phyloP scores from a whole-genome alignment of 2,329 filamentous ascomycete species.

The Phyllosticta citrichinensis region DNA sequence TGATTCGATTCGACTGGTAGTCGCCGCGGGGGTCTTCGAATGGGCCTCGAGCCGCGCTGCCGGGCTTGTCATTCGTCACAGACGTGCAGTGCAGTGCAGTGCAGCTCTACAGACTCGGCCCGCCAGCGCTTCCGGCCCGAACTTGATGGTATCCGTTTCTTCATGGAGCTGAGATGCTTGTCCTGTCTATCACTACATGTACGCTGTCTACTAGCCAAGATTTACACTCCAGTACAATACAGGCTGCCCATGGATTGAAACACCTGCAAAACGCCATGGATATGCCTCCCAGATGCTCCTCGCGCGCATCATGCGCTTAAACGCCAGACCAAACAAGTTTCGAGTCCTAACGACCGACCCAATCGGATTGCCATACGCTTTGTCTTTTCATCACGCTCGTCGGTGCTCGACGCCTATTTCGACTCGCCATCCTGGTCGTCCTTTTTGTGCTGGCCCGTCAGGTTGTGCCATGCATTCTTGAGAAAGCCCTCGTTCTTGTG shows the following conservation, averaged over 20 bases:
- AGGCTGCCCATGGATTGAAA: not conserved
- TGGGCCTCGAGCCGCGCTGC: not conserved
- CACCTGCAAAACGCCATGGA: conserved; percentile 6
- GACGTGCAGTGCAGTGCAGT: not conserved
- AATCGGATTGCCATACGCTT: conserved; percentile 20
- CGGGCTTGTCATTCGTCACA: conserved; percentile 6
- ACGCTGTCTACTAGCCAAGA: not conserved
- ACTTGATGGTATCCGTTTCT: not conserved
- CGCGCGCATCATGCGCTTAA: conserved; percentile 9
- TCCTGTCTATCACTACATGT: conserved; percentile 1
- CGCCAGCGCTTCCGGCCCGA: conserved; percentile 3
- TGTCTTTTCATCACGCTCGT: conserved; percentile 17
- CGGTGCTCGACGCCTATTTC: conserved; percentile 24
- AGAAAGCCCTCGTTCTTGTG: conserved; percentile 83
- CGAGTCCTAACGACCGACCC: not conserved
- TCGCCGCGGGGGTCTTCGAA: conserved; percentile 5
- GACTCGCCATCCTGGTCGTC: conserved; percentile 15
- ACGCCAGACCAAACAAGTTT: conserved; percentile 9
- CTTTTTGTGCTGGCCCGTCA: conserved; percentile 60
- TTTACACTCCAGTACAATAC: not conserved
- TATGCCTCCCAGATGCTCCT: conserved; percentile 9
- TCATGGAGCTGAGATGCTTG: not conserved
- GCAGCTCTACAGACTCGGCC: not conserved
- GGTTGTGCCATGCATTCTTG: conserved; percentile 84
- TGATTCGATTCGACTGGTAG: not conserved